These are phyloP conservation scores for Colletotrichum aenigma DNA, from an alignment of 2,329 filamentous ascomycete species.

Conservation along the genomic window DNA sequence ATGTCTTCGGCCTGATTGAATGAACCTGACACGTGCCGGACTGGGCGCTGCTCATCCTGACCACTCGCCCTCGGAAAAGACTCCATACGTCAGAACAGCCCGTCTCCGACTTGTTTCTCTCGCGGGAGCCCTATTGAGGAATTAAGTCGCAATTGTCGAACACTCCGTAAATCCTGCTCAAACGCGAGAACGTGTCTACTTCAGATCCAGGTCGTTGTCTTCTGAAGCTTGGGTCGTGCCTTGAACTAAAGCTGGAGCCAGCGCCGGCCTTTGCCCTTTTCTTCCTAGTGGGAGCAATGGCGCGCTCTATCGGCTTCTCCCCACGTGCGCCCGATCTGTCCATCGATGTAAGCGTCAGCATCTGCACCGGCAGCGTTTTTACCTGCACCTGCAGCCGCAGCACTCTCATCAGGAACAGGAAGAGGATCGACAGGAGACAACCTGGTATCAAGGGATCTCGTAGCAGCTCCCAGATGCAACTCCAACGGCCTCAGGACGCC, in stretches of 20 bases:
- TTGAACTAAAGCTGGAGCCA: background rate
- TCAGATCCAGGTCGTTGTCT: background rate
- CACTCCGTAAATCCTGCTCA: background rate
- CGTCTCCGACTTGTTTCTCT: background rate
- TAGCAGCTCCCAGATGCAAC: background rate
- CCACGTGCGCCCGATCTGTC: background rate
- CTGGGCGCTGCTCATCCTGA: background rate
- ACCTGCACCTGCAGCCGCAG: background rate
- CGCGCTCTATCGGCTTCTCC: background rate
- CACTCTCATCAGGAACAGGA: background rate
- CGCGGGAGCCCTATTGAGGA: background rate
- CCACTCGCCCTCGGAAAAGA: background rate
- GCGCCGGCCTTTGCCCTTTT: background rate
- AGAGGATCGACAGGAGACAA: background rate
- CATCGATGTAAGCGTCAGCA: background rate
- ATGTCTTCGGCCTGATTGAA: background rate
- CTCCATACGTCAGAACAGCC: background rate
- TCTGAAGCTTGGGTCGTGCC: background rate
- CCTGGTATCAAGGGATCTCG: background rate
- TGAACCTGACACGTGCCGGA: slow-evolving; percentile 5
- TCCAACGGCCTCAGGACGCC: background rate
- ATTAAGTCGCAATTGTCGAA: background rate
- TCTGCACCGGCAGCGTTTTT: background rate
- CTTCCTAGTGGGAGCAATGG: background rate
- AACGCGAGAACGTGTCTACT: background rate